Evolutionary conservation across 1,284 basidiomycete species (phyloP), one percentile per base, ranked within the genome.

Genomic region (Rhodotorula sp.): DNA sequence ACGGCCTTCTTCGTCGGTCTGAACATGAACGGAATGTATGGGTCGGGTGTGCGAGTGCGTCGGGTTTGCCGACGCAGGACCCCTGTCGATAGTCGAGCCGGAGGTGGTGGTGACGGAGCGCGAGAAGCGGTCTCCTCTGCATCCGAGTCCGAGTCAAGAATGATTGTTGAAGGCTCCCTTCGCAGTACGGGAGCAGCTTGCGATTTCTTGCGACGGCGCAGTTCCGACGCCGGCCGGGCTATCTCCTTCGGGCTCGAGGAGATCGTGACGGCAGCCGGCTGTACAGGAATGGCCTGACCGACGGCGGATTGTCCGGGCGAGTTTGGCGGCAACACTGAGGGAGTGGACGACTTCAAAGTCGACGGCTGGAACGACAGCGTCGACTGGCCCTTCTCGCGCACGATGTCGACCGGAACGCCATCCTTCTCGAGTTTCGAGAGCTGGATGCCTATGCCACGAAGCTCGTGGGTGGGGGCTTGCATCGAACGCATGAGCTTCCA

Each of bases 401-500:
- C 57, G n/a, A 26, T 20, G 28, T 64, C 67, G 47, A 64, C 68
- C 15, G 61, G 63, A 2, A 54, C 30, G 3, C 68, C 71, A 6
- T 70, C 63, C 46, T 30, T 84, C 78, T 94, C 92, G 0, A 96
- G 84, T 79, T 94, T 96, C 76, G 90, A 88, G n/a, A 97, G 86
- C 77, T 93, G 92, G 31, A 99, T 89, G 0, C 91, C 92, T 62
- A 99, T 86, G 0, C 95, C 95, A n/a, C 96, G 86, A 24, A 99
- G 82, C 75, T 99, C 95, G 70, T 84, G 85, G 0, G 93, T 87
- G 71, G 93, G 89, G 54, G 94, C 88, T 52, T 84, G 83, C 79
- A 94, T 87, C 2, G 86, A 84, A 67, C 86, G 83, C 68, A 75
- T 65, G 18, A 98, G 80, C 69, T 85, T 84, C 86, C 90, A 90